Conservation (phyloP, 208 protist genomes). For the Entamoeba moshkovskii region DNA sequence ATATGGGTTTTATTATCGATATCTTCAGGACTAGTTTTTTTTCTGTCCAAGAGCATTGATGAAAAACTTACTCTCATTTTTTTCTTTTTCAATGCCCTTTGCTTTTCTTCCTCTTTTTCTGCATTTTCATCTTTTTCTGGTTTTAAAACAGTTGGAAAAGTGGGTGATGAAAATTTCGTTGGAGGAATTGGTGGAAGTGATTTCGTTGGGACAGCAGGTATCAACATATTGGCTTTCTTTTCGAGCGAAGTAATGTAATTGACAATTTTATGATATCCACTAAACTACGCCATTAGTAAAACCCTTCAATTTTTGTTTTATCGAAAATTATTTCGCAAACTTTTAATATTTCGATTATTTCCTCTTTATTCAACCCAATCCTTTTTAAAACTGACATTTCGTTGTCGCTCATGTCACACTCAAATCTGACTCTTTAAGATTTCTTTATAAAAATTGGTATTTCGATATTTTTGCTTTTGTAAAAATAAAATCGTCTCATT, state of each 20-base stretch:
- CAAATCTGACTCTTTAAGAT: too few species aligned
- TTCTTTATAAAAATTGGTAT: too few species aligned
- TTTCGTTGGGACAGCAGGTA: neutral
- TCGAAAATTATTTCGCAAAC: neutral
- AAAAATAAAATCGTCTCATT: too few species aligned
- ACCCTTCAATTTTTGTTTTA: neutral
- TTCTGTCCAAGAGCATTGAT: neutral
- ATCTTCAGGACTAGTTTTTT: neutral
- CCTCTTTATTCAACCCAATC: neutral
- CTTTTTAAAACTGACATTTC: neutral
- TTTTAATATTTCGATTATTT: neutral
- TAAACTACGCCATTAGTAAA: neutral
- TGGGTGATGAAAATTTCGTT: neutral
- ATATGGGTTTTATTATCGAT: neutral
- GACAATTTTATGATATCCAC: neutral
- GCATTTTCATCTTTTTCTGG: neutral
- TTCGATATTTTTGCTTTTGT: too few species aligned
- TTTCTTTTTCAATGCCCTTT: neutral
- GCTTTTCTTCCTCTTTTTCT: too few species aligned
- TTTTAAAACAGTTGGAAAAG: neutral
- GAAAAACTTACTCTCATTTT: neutral
- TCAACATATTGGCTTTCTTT: neutral
- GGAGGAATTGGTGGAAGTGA: neutral
- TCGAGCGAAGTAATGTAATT: neutral
- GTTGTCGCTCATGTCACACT: too few species aligned